Conservation (phyloP, 75 land plant species). For the Cupressus sempervirens region DNA sequence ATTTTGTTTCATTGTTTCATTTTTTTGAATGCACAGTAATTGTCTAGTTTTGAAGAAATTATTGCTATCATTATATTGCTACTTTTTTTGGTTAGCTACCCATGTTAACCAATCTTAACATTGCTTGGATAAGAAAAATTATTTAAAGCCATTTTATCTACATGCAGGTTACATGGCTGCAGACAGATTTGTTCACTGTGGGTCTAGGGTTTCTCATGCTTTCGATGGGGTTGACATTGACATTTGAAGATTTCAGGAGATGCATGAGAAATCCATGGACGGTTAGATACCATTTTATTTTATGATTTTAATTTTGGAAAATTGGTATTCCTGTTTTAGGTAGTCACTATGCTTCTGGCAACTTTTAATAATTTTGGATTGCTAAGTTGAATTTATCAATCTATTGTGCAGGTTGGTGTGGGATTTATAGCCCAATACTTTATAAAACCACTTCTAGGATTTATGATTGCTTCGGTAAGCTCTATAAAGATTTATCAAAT, state of each 20-base stretch:
- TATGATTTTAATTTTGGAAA: conserved; percentile 4
- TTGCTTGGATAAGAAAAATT: neutral
- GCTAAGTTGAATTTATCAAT: neutral
- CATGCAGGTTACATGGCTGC: conserved; percentile 85
- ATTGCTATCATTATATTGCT: neutral
- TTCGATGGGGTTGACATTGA: conserved; percentile 96
- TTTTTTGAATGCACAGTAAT: neutral
- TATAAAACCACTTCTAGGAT: conserved; percentile 84
- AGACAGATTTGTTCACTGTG: conserved; percentile 90
- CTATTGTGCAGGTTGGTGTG: conserved; percentile 71
- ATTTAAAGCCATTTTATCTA: neutral
- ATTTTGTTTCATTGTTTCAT: neutral
- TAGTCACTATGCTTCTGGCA: neutral
- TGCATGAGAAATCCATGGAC: conserved; percentile 97
- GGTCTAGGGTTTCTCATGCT: conserved; percentile 93
- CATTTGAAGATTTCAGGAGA: conserved; percentile 91
- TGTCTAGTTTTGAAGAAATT: neutral
- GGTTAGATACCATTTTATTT: conserved; percentile 35
- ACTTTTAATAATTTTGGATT: neutral
- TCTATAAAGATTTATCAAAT: neutral
- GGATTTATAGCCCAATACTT: conserved; percentile 93
- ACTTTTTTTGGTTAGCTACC: neutral
- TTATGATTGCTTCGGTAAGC: conserved; percentile 79
- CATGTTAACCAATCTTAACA: neutral
- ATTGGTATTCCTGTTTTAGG: neutral